These are phyloP conservation scores for Candida glaebosa DNA, from an alignment of 805 yeast genomes.

Conservation along the genomic window DNA sequence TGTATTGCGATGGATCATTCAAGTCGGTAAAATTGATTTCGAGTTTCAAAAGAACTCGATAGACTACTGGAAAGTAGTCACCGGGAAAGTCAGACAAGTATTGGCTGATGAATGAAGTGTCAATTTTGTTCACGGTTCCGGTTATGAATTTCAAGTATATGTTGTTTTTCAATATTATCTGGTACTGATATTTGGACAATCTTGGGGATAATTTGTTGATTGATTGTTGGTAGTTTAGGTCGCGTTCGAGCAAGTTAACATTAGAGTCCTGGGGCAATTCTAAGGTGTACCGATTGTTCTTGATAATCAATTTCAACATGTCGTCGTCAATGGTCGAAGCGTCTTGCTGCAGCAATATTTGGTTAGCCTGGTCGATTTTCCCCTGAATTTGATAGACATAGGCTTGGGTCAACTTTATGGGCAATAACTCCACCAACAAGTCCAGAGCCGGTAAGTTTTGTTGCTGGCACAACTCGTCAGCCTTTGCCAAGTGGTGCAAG, in stretches of 20 bases:
- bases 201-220: conserved; percentile 29
- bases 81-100: conserved; percentile 23
- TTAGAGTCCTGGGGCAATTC: conserved; percentile 16
- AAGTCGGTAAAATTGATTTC: conserved; percentile 27
- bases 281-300: conserved; percentile 42
- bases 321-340: conserved; percentile 31
- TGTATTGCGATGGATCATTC: conserved; percentile 11
- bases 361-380: conserved; percentile 27
- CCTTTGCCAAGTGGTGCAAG: conserved; percentile 41
- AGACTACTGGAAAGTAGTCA: conserved; percentile 29
- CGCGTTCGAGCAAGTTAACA: conserved; percentile 29
- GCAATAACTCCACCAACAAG: conserved; percentile 48
- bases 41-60: conserved; percentile 26
- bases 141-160: conserved; percentile 38
- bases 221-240: conserved; percentile 31
- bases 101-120: conserved; percentile 14
- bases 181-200: conserved; percentile 37
- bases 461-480: conserved; percentile 39
- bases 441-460: conserved; percentile 45
- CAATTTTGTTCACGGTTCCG: conserved; percentile 30
- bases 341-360: conserved; percentile 28
- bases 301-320: conserved; percentile 38
- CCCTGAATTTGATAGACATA: conserved; percentile 44
- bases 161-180: conserved; percentile 41
- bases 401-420: conserved; percentile 60